These are phyloP conservation scores for Neonectria punicea DNA, from an alignment of 2,329 filamentous ascomycete genomes.

Conservation along the genomic window DNA sequence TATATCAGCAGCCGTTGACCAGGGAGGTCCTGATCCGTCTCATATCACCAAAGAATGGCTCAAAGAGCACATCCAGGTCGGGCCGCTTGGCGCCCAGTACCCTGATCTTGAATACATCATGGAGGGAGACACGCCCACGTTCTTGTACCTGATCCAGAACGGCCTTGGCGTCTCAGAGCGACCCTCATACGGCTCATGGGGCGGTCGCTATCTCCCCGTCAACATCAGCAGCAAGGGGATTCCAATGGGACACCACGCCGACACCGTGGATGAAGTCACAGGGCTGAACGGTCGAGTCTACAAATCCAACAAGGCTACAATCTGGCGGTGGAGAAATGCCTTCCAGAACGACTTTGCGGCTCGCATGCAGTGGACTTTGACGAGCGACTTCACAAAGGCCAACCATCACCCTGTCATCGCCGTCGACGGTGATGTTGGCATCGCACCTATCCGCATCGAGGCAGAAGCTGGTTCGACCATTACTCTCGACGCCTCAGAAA, in stretches of 20 bases:
- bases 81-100: slow-evolving; percentile 54
- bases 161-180: slow-evolving; percentile 54
- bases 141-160: slow-evolving; percentile 53
- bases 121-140: slow-evolving; percentile 63
- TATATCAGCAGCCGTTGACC: slow-evolving; percentile 55
- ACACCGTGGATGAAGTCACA: slow-evolving; percentile 41
- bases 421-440: slow-evolving; percentile 52
- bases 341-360: slow-evolving; percentile 57
- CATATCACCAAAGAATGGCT: slow-evolving; percentile 63
- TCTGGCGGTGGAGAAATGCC: slow-evolving; percentile 55
- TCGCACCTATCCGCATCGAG: slow-evolving; percentile 51
- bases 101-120: slow-evolving; percentile 60
- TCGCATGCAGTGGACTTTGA: slow-evolving; percentile 53
- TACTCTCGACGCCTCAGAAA: slow-evolving; percentile 55
- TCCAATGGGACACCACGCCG: slow-evolving; percentile 31
- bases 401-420: slow-evolving; percentile 60
- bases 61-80: slow-evolving; percentile 62
- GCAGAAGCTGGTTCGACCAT: slow-evolving; percentile 53
- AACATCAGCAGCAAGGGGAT: slow-evolving; percentile 41
- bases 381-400: slow-evolving; percentile 43
- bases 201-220: slow-evolving; percentile 55
- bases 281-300: slow-evolving; percentile 41
- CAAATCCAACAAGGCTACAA: slow-evolving; percentile 47
- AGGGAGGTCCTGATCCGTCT: slow-evolving; percentile 52
- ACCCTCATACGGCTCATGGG: slow-evolving; percentile 61